Evolutionary conservation across 805 yeast species (phyloP).

Genomic region (Metschnikowia borealis): DNA sequence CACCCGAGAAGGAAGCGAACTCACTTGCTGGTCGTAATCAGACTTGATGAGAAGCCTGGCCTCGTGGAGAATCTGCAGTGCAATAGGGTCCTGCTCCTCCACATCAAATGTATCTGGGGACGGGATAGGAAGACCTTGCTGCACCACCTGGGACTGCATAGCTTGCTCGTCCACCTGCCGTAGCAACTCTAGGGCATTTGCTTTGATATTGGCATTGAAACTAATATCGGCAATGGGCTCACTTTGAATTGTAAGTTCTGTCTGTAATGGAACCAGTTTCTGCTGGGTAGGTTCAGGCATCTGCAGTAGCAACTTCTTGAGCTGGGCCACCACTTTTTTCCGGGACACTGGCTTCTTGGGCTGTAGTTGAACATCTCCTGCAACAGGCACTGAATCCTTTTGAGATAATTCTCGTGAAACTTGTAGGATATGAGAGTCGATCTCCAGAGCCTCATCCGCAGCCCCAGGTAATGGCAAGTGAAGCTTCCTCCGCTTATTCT

Average conservation of each 20-base stretch:
- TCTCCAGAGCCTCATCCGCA: constrained; percentile 11
- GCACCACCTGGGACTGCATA: constrained; percentile 42
- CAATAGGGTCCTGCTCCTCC: constrained; percentile 3
- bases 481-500: constrained; percentile 24
- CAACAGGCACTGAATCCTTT: constrained; percentile 11
- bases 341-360: background rate
- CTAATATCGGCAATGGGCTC: background rate
- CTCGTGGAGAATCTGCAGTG: constrained; percentile 27
- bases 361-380: background rate
- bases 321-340: background rate
- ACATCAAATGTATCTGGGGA: constrained; percentile 18
- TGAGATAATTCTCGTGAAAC: constrained; percentile 26
- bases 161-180: constrained; percentile 2
- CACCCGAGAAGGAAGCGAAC: background rate
- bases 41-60: constrained; percentile 35
- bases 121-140: constrained; percentile 43
- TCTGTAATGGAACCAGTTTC: background rate
- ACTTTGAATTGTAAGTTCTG: background rate
- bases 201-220: no score
- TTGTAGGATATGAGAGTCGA: constrained; percentile 32
- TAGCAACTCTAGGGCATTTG: background rate
- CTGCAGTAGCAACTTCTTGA: constrained; percentile 1
- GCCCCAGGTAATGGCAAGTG: constrained; percentile 25
- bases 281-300: constrained; percentile 1
- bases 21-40: constrained; percentile 33